These are phyloP conservation scores for Pulveroboletus frians DNA, from an alignment of 768 basidiomycete species.

Conservation along the genomic window DNA sequence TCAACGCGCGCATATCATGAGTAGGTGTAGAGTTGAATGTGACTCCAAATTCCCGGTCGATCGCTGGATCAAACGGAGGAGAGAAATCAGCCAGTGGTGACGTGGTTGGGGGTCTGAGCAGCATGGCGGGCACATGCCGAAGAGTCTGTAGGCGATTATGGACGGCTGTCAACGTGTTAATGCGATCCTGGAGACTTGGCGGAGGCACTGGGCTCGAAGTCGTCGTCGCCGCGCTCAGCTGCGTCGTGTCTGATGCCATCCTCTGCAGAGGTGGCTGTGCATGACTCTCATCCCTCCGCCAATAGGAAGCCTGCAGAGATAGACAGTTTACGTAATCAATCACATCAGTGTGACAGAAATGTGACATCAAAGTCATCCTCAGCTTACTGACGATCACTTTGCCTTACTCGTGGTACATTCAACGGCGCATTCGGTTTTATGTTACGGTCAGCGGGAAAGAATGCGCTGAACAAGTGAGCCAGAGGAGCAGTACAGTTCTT, in stretches of 20 bases:
- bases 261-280: conserved; percentile 16
- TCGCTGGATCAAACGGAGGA: conserved; percentile 24
- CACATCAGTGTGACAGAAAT: conserved; percentile 9
- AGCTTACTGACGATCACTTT: background rate
- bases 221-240: background rate
- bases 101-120: conserved; percentile 37
- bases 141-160: conserved; percentile 40
- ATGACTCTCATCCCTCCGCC: background rate
- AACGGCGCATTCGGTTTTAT: conserved; percentile 29
- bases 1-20: conserved; percentile 44
- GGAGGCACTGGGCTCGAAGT: background rate
- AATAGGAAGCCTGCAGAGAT: no score
- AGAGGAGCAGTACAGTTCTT: background rate
- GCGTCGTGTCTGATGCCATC: conserved; percentile 6
- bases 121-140: conserved; percentile 41
- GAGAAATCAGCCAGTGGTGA: conserved; percentile 23
- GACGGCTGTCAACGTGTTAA: conserved; percentile 44
- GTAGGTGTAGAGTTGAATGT: conserved; percentile 26
- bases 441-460: conserved; percentile 35
- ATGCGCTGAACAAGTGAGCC: conserved; percentile 38
- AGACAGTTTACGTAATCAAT: background rate
- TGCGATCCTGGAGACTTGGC: conserved; percentile 37
- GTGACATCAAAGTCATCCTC: background rate
- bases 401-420: conserved; percentile 5
- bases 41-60: conserved; percentile 26